A percentile compares a stretch with the other conserved stretches of the same genome.
Evolutionary conservation across 139 green algal genomes (phyloP).

Genomic region (Limnomonas spitsbergensis): DNA sequence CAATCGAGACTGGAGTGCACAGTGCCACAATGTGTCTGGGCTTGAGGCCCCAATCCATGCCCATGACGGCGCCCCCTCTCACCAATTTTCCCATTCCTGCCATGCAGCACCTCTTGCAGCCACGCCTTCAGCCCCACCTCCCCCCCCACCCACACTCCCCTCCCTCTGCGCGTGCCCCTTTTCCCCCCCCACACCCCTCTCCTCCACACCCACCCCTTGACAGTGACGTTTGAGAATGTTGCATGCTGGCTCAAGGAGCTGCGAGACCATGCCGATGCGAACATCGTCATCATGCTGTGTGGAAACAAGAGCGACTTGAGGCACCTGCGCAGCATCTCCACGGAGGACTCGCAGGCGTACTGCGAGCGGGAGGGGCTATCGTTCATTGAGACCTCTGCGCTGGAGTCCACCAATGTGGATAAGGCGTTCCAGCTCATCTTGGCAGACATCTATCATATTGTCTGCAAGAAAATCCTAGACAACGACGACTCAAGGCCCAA

Average conservation of each 20-base stretch:
- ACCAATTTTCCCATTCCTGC: too few species aligned
- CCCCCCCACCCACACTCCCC: too few species aligned
- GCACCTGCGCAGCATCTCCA: slow-evolving; percentile 88
- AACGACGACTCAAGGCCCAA: slow-evolving; percentile 47
- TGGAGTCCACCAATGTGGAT: slow-evolving; percentile 98
- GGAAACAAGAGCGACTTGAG: slow-evolving; percentile 98
- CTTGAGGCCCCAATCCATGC: too few species aligned
- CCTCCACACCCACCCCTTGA: too few species aligned
- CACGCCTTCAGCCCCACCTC: too few species aligned
- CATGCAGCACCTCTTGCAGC: too few species aligned
- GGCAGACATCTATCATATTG: slow-evolving; percentile 97
- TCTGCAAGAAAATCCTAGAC: slow-evolving; percentile 87
- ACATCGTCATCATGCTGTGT: slow-evolving; percentile 99
- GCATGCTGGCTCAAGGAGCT: slow-evolving; percentile 98
- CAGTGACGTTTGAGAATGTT: slow-evolving; percentile 97
- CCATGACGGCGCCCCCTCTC: too few species aligned
- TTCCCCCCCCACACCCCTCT: too few species aligned
- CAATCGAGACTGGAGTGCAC: too few species aligned
- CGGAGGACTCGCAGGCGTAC: slow-evolving; percentile 87
- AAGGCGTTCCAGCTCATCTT: slow-evolving; percentile 95
- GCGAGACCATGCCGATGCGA: slow-evolving; percentile 94
- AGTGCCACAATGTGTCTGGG: too few species aligned
- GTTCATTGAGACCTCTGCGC: slow-evolving; percentile 97
- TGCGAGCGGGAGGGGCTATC: slow-evolving; percentile 90
- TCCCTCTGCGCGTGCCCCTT: too few species aligned